Percentiles rank a stretch among this genome's conserved stretches.
Conservation (phyloP, 257 asterid genomes). For the Gardenia jasminoides region DNA sequence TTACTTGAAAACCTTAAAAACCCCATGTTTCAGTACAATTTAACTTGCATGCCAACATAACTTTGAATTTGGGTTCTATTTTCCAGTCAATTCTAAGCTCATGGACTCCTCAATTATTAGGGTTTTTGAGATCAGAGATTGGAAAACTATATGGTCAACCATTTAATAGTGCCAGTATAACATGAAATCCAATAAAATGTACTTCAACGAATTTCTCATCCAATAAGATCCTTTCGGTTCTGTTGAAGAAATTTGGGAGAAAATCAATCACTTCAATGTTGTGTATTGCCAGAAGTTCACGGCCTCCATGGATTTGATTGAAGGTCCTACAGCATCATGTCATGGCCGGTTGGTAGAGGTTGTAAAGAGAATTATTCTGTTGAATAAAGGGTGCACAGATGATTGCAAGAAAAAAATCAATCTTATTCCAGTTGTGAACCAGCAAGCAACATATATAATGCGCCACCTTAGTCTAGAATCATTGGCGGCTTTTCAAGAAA, state of each 20-base stretch:
- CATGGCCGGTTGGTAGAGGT: neutral
- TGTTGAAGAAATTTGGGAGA: no score
- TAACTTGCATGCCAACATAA: neutral
- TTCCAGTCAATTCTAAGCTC: no score
- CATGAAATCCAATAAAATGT: no score
- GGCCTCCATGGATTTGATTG: neutral
- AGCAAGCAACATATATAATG: neutral
- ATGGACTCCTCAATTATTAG: no score
- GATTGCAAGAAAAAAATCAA: constrained; percentile 1
- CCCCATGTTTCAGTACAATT: no score
- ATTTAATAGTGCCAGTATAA: neutral
- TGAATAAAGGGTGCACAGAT: neutral
- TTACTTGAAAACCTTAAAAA: neutral
- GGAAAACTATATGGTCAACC: neutral
- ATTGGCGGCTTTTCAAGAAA: neutral
- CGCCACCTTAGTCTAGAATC: neutral
- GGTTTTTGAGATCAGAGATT: neutral
- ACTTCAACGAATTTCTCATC: neutral
- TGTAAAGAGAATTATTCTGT: neutral
- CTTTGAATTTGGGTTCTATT: no score
- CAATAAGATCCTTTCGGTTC: no score
- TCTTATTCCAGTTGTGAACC: neutral
- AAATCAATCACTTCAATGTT: no score
- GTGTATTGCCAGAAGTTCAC: neutral
- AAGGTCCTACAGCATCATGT: constrained; percentile 8